Conservation (phyloP, 257 asterid genomes). For the Gentiana macrophylla region DNA sequence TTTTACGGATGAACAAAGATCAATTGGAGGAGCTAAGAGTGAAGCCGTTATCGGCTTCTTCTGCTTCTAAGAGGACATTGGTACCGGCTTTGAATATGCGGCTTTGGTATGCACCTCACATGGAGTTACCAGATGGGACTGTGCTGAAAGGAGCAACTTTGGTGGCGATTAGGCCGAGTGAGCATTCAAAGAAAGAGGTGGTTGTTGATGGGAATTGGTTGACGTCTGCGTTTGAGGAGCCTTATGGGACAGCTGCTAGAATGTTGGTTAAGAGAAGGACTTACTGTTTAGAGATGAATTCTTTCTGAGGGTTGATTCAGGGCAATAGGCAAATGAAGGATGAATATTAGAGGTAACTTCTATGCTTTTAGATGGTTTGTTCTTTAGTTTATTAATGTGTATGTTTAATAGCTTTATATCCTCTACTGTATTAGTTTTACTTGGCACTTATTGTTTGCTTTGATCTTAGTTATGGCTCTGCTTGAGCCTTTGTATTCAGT, state of each 20-base stretch:
- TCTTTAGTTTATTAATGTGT: too few species aligned
- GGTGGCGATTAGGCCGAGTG: conserved; percentile 82
- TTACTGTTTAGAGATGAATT: conserved; percentile 86
- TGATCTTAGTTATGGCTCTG: too few species aligned
- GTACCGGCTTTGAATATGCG: conserved; percentile 84
- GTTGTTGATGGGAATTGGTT: conserved; percentile 59
- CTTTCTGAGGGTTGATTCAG: conserved; percentile 32
- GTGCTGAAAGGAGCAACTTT: conserved; percentile 78
- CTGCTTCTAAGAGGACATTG: conserved; percentile 77
- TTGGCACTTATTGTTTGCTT: too few species aligned
- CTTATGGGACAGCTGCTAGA: conserved; percentile 66
- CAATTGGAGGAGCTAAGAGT: conserved; percentile 86
- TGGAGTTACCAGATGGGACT: conserved; percentile 78
- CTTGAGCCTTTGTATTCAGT: too few species aligned
- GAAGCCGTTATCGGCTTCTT: conserved; percentile 79
- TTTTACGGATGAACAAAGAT: conserved; percentile 63
- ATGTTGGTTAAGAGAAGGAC: conserved; percentile 85
- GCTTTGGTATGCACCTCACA: conserved; percentile 67
- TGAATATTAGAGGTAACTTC: conserved; percentile 1
- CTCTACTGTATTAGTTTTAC: too few species aligned
- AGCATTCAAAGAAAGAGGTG: conserved; percentile 55
- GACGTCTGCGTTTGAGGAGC: conserved; percentile 66
- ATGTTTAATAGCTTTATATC: too few species aligned
- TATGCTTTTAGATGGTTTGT: too few species aligned
- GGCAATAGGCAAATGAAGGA: neutral